These are phyloP conservation scores for Cucurbita argyrosperma DNA, from an alignment of 306 rosid species.

Conservation along the genomic window DNA sequence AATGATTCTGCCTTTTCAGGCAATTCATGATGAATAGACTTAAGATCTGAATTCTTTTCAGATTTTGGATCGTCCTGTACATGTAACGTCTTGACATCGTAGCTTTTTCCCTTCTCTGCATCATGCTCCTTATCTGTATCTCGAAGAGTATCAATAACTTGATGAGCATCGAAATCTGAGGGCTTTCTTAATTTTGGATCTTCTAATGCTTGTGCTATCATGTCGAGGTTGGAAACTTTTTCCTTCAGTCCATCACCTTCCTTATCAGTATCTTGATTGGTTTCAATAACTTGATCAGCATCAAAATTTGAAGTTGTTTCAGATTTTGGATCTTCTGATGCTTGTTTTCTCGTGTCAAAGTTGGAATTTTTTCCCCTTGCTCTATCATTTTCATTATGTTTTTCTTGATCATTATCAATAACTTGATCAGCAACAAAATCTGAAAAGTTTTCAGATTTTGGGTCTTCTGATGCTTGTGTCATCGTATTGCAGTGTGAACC, in stretches of 20 bases:
- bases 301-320: neutral
- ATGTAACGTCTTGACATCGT: neutral
- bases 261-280: slow-evolving; percentile 6
- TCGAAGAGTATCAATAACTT: neutral
- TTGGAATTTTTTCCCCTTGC: slow-evolving; percentile 5
- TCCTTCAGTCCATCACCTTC: slow-evolving; percentile 19
- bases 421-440: neutral
- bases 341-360: neutral
- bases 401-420: neutral
- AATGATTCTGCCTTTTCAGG: slow-evolving; percentile 13
- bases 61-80: neutral
- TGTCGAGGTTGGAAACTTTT: slow-evolving; percentile 2
- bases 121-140: slow-evolving; percentile 15
- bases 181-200: slow-evolving; percentile 12
- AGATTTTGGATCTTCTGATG: slow-evolving; percentile 21
- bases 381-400: slow-evolving; percentile 20
- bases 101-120: slow-evolving; percentile 5
- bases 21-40: slow-evolving; percentile 13
- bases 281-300: neutral
- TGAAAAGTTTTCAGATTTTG: slow-evolving; percentile 6
- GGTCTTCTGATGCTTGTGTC: slow-evolving; percentile 11
- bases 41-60: slow-evolving; percentile 10
- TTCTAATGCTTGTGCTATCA: neutral
- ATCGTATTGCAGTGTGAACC: neutral
- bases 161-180: neutral